These are phyloP conservation scores for Emmonsiellopsis sp. DNA, from an alignment of 2,329 filamentous ascomycete species.

Conservation along the genomic window DNA sequence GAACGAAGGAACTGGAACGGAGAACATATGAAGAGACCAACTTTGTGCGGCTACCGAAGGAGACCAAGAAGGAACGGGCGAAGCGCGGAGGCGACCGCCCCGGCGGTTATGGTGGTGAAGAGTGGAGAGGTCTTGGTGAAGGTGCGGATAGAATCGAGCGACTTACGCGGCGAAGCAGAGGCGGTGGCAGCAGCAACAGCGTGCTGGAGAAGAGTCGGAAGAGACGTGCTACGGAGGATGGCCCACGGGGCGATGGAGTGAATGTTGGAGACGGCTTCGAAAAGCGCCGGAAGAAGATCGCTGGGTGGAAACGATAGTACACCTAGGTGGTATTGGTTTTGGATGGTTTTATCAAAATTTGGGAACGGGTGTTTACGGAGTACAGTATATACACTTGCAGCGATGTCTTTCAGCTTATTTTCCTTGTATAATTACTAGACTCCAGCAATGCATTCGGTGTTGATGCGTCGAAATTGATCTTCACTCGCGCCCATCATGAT, in stretches of 20 bases:
- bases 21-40: slow-evolving; percentile 86
- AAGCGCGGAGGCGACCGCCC: slow-evolving; percentile 45
- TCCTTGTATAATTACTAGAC: too few species aligned
- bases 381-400: background rate
- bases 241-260: slow-evolving; percentile 52
- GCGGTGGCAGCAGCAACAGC: slow-evolving; percentile 32
- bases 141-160: slow-evolving; percentile 79
- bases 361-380: background rate
- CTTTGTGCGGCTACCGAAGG: slow-evolving; percentile 74
- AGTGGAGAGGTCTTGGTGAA: slow-evolving; percentile 78
- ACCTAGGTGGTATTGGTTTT: background rate
- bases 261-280: slow-evolving; percentile 57
- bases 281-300: slow-evolving; percentile 36
- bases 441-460: too few species aligned
- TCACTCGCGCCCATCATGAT: too few species aligned
- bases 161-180: slow-evolving; percentile 62
- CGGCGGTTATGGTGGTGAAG: slow-evolving; percentile 76
- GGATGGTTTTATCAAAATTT: background rate
- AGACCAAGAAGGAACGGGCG: slow-evolving; percentile 75
- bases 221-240: slow-evolving; percentile 61
- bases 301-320: slow-evolving; percentile 26
- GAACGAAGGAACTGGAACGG: slow-evolving; percentile 67
- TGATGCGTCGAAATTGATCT: too few species aligned
- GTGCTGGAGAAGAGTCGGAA: slow-evolving; percentile 78
- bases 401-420: too few species aligned